A percentile compares a stretch with the other conserved stretches of the same genome.
These are phyloP conservation scores for Pistacia integerrima DNA, from an alignment of 345 rosid genomes.

Conservation along the genomic window DNA sequence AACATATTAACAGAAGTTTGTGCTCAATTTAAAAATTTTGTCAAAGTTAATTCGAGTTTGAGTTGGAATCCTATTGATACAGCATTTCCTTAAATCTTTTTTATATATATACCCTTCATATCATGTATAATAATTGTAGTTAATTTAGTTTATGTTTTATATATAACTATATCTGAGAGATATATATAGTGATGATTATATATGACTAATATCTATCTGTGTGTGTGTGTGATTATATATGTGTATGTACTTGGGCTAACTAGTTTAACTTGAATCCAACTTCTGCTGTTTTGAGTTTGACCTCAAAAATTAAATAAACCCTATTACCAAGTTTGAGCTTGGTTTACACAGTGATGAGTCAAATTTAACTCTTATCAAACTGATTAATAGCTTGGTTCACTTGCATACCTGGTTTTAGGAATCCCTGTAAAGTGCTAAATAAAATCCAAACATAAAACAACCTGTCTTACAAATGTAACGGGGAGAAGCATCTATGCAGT, in stretches of 20 bases:
- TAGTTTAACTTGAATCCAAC: not conserved
- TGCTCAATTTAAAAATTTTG: not conserved
- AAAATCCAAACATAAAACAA: too few species aligned
- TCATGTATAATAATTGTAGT: not conserved
- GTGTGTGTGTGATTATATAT: too few species aligned
- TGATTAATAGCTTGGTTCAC: not conserved
- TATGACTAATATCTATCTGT: too few species aligned
- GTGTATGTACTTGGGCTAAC: not conserved
- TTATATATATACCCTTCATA: not conserved
- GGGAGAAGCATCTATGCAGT: not conserved
- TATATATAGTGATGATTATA: not conserved
- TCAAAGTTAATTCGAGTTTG: not conserved
- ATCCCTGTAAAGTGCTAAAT: too few species aligned
- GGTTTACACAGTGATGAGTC: not conserved
- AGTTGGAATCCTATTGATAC: not conserved
- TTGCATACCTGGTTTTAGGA: too few species aligned
- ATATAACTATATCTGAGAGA: not conserved
- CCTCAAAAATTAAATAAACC: not conserved
- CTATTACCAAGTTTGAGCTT: not conserved
- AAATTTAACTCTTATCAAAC: not conserved
- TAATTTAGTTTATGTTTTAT: too few species aligned
- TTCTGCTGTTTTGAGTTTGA: not conserved
- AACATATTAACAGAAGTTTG: not conserved
- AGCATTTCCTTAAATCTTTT: too few species aligned
- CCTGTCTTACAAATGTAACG: too few species aligned